Evolutionary conservation across 345 rosid species (phyloP).

Genomic region (Syzygium grande): DNA sequence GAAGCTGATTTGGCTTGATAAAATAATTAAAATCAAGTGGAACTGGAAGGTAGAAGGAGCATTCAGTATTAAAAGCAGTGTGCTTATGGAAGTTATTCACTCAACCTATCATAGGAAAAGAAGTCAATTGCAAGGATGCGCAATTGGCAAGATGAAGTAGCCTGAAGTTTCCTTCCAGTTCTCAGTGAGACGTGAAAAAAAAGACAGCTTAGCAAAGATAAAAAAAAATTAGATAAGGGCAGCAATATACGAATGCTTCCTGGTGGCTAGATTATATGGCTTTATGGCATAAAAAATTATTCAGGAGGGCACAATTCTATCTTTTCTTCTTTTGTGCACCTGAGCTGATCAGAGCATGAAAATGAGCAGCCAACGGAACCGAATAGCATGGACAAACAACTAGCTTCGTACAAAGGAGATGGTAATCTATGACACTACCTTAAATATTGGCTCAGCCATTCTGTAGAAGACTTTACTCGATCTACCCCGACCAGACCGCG

Average conservation of each 20-base stretch:
- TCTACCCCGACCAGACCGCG: constrained; percentile 88
- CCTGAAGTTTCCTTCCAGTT: background rate
- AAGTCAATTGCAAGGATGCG: background rate
- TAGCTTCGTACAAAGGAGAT: background rate
- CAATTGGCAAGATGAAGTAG: background rate
- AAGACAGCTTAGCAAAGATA: background rate
- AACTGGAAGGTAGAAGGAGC: background rate
- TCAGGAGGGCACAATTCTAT: background rate
- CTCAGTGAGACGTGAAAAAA: background rate
- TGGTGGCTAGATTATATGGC: background rate
- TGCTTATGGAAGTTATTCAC: background rate
- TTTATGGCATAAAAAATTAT: background rate
- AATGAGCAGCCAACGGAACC: background rate
- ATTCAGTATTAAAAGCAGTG: background rate
- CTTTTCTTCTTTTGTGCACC: background rate
- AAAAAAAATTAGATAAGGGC: background rate
- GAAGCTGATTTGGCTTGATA: background rate
- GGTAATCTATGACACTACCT: constrained; percentile 32
- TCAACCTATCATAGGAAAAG: background rate
- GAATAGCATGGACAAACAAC: background rate
- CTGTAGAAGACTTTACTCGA: constrained; percentile 86
- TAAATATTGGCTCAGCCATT: constrained; percentile 85
- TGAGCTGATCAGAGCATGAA: background rate
- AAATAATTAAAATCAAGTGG: background rate
- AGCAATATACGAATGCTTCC: background rate